A percentile compares a stretch with the other conserved stretches of the same genome.
Evolutionary conservation across 164 flowering plant genomes (phyloP).

Genomic region (Tetrastigma voinierianum): DNA sequence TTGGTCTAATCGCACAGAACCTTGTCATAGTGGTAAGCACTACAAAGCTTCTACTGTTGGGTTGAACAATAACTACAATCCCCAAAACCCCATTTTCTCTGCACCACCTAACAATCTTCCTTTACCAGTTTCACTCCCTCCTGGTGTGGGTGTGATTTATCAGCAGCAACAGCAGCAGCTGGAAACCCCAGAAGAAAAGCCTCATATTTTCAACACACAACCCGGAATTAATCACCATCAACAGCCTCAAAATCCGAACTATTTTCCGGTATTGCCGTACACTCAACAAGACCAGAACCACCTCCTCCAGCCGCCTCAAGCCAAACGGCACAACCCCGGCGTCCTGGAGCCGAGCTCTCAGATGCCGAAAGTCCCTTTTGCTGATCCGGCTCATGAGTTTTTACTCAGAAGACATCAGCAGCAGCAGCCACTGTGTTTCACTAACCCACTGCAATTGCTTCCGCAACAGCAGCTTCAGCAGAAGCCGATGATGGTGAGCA

Average conservation of each 20-base stretch:
- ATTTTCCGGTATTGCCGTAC: constrained; percentile 12
- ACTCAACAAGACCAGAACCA: constrained; percentile 15
- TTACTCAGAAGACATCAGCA: constrained; percentile 11
- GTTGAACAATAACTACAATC: constrained; percentile 6
- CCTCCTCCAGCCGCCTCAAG: constrained; percentile 18
- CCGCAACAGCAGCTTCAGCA: constrained; percentile 18
- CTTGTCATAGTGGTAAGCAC: constrained; percentile 2
- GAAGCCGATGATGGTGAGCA: constrained; percentile 10
- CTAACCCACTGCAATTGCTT: constrained; percentile 15
- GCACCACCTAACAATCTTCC: neutral
- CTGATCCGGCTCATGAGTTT: constrained; percentile 21
- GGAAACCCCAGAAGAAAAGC: constrained; percentile 26
- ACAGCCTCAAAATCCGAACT: constrained; percentile 18
- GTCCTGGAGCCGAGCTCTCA: constrained; percentile 2
- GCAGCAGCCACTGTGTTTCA: constrained; percentile 7
- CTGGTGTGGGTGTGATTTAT: constrained; percentile 4
- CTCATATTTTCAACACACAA: constrained; percentile 23
- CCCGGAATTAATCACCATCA: constrained; percentile 16
- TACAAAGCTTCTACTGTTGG: constrained; percentile 12
- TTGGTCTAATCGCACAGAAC: neutral
- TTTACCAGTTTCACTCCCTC: constrained; percentile 8
- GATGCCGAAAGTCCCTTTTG: constrained; percentile 13
- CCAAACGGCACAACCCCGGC: constrained; percentile 24
- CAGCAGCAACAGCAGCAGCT: constrained; percentile 8
- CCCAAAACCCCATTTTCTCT: constrained; percentile 12